Base-by-base conservation (phyloP, 2,329 filamentous ascomycete genomes). In the Balansia obtecta region DNA sequence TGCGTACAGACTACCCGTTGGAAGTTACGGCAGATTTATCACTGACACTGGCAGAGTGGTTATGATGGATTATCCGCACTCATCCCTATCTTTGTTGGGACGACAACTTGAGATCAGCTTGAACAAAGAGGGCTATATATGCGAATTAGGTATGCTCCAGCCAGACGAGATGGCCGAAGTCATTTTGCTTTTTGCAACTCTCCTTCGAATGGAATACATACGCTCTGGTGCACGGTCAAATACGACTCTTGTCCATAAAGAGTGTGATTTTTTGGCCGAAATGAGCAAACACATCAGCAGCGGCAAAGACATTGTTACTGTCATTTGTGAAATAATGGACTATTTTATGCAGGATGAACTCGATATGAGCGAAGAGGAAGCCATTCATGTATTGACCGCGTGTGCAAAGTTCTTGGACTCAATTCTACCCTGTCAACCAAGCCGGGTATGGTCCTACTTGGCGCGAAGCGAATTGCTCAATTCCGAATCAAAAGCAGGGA, bases 361-460 rank as follows among this genome's bases (percentile, higher is more conserved):
- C 20, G 64, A 66, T 13, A 71, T 76, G 38, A 74, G 78, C n/a
- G 80, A 82, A 40, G 78, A 80, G 11, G 68, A 83, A 41, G 78
- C 82, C 37, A 73, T 94, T 30, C 74, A 83, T 2, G 76, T 90
- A 45, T 65, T 83, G 50, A 71, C 73, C 11, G 80, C 86, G 22
- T 95, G 88, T 62, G 68, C 90, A 20, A 83, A 88, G 49, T 96
- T 97, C 60, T 71, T 95, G 38, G 78, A 85, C 57, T 80, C 84
- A 2, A 70, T 94, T 16, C 67, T 93, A 27, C 74, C 76, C 58
- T 85, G 77, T n/a, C 80, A 85, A 48, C 91, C 93, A 0, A 86
- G 85, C 51, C 77, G 90, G 53, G 82, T 95, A 6, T 97, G 93
- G 90, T 89, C 91, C 3, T 87, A 91, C 63, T 76, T 98, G 59